Conservation (phyloP, 345 rosid genomes). For the Eucalyptus polyanthemos region DNA sequence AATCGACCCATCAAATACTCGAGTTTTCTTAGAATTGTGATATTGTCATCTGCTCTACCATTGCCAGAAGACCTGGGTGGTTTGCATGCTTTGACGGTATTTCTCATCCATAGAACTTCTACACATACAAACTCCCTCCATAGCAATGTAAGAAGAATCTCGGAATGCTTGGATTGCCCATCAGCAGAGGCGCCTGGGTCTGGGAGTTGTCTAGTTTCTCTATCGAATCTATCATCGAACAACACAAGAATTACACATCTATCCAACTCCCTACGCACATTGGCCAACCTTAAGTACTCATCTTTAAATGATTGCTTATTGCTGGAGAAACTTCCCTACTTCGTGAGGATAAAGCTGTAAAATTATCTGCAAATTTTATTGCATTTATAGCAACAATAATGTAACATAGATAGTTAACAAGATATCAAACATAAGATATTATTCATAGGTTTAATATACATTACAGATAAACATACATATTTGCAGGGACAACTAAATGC, state of each 20-base stretch:
- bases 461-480: background rate
- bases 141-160: background rate
- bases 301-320: background rate
- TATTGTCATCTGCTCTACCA: background rate
- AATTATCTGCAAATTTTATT: background rate
- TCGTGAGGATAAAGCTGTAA: background rate
- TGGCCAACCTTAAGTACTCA: background rate
- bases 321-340: background rate
- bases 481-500: background rate
- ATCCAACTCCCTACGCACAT: background rate
- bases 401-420: background rate
- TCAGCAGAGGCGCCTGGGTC: background rate
- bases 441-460: background rate
- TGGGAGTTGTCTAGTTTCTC: background rate
- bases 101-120: background rate
- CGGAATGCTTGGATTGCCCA: background rate
- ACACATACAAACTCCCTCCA: background rate
- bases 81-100: background rate
- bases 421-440: background rate
- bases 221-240: background rate
- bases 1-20: background rate
- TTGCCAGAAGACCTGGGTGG: background rate
- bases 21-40: background rate
- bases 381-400: background rate
- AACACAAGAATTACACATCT: background rate